phyloP scores from a whole-genome alignment of 148 eudicot species.

The Amaranthus palmeri region DNA sequence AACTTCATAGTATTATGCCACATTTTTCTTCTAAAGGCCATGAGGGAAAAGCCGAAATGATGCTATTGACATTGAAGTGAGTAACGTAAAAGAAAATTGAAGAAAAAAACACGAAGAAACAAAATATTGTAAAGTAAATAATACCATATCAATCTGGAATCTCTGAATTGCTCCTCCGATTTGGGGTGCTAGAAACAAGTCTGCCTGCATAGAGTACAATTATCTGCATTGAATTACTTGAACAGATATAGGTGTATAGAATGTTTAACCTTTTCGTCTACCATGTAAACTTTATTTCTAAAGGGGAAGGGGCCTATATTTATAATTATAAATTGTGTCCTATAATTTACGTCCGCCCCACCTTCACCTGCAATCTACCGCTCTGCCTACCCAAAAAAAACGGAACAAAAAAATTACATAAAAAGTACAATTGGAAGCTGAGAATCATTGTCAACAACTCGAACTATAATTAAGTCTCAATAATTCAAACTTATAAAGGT shows the following conservation, averaged over 20 bases:
- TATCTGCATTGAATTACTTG: neutral
- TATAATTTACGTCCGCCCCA: neutral
- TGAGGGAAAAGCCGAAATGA: neutral
- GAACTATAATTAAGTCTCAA: neutral
- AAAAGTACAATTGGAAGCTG: neutral
- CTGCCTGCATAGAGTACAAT: slow-evolving; percentile 51
- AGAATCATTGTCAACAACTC: neutral
- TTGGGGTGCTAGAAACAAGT: slow-evolving; percentile 82
- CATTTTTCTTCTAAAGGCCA: neutral
- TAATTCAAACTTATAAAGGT: no score
- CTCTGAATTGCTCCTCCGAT: slow-evolving; percentile 49
- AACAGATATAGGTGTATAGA: neutral
- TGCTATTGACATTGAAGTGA: no score
- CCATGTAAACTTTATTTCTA: neutral
- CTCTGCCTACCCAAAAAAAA: neutral
- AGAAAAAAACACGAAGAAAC: neutral
- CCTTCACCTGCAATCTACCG: neutral
- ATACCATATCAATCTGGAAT: slow-evolving; percentile 71
- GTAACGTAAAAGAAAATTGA: neutral
- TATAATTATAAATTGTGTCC: neutral
- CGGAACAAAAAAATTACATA: no score
- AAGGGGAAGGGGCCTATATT: neutral
- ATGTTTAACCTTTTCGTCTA: neutral
- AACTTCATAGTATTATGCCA: neutral
- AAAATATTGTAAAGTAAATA: slow-evolving; percentile 2